These are phyloP conservation scores for Phalaenopsis equestris DNA, from an alignment of 106 monocot genomes.

Conservation along the genomic window DNA sequence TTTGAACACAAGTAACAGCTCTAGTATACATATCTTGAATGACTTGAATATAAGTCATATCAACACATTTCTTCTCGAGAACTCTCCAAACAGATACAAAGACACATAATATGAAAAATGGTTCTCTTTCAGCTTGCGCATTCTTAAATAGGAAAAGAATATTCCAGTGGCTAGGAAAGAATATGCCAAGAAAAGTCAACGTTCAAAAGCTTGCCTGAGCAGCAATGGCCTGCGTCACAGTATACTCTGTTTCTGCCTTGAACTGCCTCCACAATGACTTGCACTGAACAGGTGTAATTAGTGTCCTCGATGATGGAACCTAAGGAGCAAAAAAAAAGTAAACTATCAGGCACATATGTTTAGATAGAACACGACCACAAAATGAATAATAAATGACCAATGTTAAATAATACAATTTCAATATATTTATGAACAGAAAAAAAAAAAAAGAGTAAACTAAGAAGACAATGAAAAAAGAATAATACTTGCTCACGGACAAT, in stretches of 20 bases:
- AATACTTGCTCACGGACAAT: too few relatives aligned
- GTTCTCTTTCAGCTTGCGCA: too few relatives aligned
- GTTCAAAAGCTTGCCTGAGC: slow-evolving; percentile 55
- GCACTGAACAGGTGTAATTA: slow-evolving; percentile 90
- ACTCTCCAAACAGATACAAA: too few relatives aligned
- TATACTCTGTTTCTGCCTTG: slow-evolving; percentile 77
- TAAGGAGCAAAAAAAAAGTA: slow-evolving; percentile 9
- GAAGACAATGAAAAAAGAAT: too few relatives aligned
- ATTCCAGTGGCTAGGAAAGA: not conserved
- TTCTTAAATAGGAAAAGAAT: not conserved
- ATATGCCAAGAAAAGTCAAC: not conserved
- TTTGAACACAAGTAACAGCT: too few relatives aligned
- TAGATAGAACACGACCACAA: not conserved
- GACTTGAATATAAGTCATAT: too few relatives aligned
- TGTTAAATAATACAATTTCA: too few relatives aligned
- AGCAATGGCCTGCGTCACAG: slow-evolving; percentile 83
- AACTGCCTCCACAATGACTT: slow-evolving; percentile 97
- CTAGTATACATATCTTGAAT: too few relatives aligned
- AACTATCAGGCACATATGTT: not conserved
- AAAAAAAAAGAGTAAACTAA: too few relatives aligned
- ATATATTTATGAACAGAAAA: too few relatives aligned
- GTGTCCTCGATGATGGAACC: slow-evolving; percentile 64
- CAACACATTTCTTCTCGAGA: too few relatives aligned
- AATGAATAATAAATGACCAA: not conserved
- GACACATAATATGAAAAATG: too few relatives aligned